These are phyloP conservation scores for Solanum aculeatissimum DNA, from an alignment of 305 asterid genomes.

Conservation along the genomic window DNA sequence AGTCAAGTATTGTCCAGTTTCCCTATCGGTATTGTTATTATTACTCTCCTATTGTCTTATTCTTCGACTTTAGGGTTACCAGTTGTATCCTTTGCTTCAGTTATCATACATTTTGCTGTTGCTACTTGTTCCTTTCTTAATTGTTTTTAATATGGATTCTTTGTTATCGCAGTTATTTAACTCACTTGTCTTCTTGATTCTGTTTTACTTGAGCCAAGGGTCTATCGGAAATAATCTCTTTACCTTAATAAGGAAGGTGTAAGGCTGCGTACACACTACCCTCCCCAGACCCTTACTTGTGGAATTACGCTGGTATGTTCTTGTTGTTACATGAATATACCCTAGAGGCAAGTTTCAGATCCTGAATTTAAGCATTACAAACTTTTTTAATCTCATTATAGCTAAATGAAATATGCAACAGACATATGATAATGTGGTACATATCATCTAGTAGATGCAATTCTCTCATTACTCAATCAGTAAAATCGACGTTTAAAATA, in stretches of 20 bases:
- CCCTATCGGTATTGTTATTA: neutral
- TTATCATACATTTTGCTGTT: neutral
- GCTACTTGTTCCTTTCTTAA: neutral
- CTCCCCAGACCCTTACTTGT: neutral
- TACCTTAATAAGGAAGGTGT: neutral
- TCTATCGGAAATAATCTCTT: neutral
- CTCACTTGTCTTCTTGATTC: neutral
- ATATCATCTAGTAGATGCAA: neutral
- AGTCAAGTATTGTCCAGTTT: neutral
- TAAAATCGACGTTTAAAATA: neutral
- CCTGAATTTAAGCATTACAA: neutral
- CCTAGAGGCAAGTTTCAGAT: neutral
- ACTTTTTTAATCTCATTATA: neutral
- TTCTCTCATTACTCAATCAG: neutral
- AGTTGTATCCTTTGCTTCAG: neutral
- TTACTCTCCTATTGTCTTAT: neutral
- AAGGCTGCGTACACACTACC: neutral
- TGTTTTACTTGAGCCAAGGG: neutral
- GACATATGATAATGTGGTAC: neutral
- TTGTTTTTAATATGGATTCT: neutral
- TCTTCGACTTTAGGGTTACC: neutral
- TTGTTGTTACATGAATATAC: neutral
- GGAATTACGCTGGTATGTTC: neutral
- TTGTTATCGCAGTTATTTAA: neutral
- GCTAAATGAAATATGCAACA: neutral